Percentiles rank a stretch among this genome's conserved stretches.
These are phyloP conservation scores for Microcera coccophila DNA, from an alignment of 2,329 filamentous ascomycete species.

Conservation along the genomic window DNA sequence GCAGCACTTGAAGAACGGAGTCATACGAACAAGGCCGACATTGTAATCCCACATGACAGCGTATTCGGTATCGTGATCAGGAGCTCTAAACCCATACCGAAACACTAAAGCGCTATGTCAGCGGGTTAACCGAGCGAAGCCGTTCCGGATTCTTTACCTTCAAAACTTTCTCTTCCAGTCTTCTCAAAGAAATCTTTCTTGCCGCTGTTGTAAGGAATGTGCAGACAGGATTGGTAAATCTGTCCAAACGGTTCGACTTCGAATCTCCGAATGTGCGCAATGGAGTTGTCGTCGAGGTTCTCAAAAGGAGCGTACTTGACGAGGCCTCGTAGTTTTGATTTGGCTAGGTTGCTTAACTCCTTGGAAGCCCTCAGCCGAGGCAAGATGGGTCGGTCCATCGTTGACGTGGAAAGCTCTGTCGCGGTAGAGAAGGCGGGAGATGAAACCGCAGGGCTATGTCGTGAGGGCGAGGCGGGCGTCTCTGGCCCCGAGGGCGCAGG, in stretches of 20 bases:
- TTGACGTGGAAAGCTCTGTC: constrained; percentile 7
- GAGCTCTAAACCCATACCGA: constrained; percentile 69
- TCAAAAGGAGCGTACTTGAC: constrained; percentile 76
- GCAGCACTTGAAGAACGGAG: constrained; percentile 88
- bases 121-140: too few relatives aligned
- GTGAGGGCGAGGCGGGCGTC: constrained; percentile 29
- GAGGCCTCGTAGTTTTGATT: constrained; percentile 59
- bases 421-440: constrained; percentile 13
- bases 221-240: constrained; percentile 60
- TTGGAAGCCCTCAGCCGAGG: constrained; percentile 36
- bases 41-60: constrained; percentile 97
- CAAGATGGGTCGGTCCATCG: constrained; percentile 11
- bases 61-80: constrained; percentile 62
- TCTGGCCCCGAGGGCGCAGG: constrained; percentile 47
- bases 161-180: constrained; percentile 82
- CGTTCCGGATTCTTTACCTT: too few relatives aligned
- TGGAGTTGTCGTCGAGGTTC: constrained; percentile 53
- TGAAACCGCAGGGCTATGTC: constrained; percentile 35
- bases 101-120: constrained; percentile 15
- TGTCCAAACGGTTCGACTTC: constrained; percentile 62
- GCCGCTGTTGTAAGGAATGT: constrained; percentile 91
- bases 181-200: constrained; percentile 86
- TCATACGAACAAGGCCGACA: constrained; percentile 87
- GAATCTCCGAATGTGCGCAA: constrained; percentile 58
- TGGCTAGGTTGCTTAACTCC: constrained; percentile 45